Evolutionary conservation across 371 early-diverging fungal genomes (phyloP), one percentile per base, ranked within the genome.

Genomic region (Mortierella sp.): DNA sequence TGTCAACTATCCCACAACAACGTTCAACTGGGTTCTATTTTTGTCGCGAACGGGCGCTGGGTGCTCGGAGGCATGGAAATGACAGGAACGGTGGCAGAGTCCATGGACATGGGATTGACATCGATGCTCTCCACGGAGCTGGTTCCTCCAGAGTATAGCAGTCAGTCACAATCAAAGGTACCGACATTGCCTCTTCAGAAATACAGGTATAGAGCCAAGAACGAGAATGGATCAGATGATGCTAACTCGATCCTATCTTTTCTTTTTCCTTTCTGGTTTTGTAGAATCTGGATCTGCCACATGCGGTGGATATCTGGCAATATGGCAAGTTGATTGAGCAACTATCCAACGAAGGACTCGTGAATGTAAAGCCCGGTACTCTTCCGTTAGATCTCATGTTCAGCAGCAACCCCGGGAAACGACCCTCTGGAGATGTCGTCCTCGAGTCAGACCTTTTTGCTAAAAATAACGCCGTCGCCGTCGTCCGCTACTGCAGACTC

Each of bases 41-140:
- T 79, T 66, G 79, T 79, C 12, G 68, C 73, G 18, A 69, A 79
- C 28, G 79, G 79, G 11, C 79, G 73, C 46, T 79, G 79, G 79
- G 79, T 79, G 7, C 65, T 79, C 11, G 73, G 72, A 11, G 73
- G 73, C 25, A 79, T 79, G 79, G 79, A 77, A 18, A 66, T 77
- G 26, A 77, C 79, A 53, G 79, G 72, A 64, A 68, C 79, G 7
- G 72, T 62, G 1, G 66, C 61, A 48, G 79, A 77, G 45, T 68
- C 66, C 3, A 57, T 47, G 25, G 69, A 68, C 15, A 18, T 55
- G 4, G 72, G 79, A 18, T 56, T 72, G 7, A 72, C 70, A 6
- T 72, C 72, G 12, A 43, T 72, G 2, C 48, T 72, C 30, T 65
- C 79, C 7, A 59, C 72, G 46, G 79, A 77, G 43, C 51, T 77